Evolutionary conservation across 2,329 filamentous ascomycete species (phyloP).

Genomic region (Neophaeococcomyces mojaviensis): DNA sequence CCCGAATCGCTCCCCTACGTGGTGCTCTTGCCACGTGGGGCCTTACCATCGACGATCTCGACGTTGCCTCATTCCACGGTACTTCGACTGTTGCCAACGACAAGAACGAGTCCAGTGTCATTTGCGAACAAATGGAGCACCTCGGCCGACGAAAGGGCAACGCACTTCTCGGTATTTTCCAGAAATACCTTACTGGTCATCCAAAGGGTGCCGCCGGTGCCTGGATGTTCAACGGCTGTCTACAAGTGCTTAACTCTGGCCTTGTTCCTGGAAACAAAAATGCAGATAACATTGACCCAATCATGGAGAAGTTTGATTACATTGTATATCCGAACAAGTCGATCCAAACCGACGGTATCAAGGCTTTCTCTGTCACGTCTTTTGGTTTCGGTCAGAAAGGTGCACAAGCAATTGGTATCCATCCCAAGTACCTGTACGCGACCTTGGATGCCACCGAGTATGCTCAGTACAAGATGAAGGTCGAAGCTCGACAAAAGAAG

Average conservation of each 20-base stretch:
- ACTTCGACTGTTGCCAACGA: conserved; percentile 98
- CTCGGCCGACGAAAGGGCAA: conserved; percentile 95
- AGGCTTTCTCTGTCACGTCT: conserved; percentile 97
- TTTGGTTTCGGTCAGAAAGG: conserved; percentile 99
- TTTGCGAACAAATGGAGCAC: conserved; percentile 92
- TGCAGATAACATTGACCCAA: conserved; percentile 90
- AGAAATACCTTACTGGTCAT: conserved; percentile 97
- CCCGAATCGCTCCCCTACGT: conserved; percentile 87
- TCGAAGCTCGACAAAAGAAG: conserved; percentile 92
- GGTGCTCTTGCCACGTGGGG: conserved; percentile 97
- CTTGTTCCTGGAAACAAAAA: conserved; percentile 96
- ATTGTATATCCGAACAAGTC: conserved; percentile 93
- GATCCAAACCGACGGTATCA: conserved; percentile 96
- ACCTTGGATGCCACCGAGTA: conserved; percentile 84
- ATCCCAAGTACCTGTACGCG: conserved; percentile 91
- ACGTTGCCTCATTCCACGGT: conserved; percentile 95
- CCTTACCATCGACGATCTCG: conserved; percentile 91
- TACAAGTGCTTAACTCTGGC: conserved; percentile 90
- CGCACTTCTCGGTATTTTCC: conserved; percentile 92
- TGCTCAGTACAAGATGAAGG: conserved; percentile 74
- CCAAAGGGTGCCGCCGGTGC: conserved; percentile 98
- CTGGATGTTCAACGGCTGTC: conserved; percentile 98
- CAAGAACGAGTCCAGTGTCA: conserved; percentile 97
- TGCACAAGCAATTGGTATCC: conserved; percentile 91
- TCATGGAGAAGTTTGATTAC: conserved; percentile 96